Evolutionary conservation across 179 eudicot genomes (phyloP).

Genomic region (Heliamphora pulchella): DNA sequence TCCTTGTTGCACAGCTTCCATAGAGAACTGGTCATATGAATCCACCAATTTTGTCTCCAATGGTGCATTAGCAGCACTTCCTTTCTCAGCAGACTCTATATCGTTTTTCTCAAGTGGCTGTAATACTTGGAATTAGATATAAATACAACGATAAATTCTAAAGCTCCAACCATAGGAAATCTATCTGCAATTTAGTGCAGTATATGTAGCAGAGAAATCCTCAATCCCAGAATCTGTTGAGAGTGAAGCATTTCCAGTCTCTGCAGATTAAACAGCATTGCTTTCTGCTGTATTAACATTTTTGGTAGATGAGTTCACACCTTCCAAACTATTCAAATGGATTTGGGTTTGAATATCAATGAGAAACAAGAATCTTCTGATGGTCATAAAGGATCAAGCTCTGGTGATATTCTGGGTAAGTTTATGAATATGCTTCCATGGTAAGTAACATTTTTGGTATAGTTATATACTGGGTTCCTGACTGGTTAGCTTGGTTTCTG

Average conservation of each 20-base stretch:
- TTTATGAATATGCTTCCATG: too few relatives aligned
- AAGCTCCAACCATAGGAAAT: constrained; percentile 14
- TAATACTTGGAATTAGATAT: constrained; percentile 43
- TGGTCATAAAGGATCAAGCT: constrained; percentile 10
- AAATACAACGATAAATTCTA: constrained; percentile 20
- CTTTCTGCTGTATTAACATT: constrained; percentile 15
- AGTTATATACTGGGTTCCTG: constrained; percentile 17
- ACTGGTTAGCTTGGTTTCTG: constrained; percentile 33
- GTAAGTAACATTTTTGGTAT: too few relatives aligned
- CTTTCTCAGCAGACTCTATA: constrained; percentile 24
- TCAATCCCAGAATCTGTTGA: constrained; percentile 25
- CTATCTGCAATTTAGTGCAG: constrained; percentile 18
- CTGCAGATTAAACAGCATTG: constrained; percentile 24
- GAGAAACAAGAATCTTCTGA: constrained; percentile 12
- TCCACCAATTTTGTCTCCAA: constrained; percentile 18
- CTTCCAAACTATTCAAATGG: constrained; percentile 3
- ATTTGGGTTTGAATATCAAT: neutral
- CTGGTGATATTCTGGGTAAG: neutral
- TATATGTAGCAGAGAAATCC: constrained; percentile 40
- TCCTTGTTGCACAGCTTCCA: constrained; percentile 50
- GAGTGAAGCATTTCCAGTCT: constrained; percentile 17
- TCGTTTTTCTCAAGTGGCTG: constrained; percentile 41
- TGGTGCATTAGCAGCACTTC: constrained; percentile 20
- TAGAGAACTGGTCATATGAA: constrained; percentile 20
- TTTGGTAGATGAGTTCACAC: constrained; percentile 19